Base-by-base conservation (phyloP, 108 stramenopile genomes). In the Schizochytrium sp. region DNA sequence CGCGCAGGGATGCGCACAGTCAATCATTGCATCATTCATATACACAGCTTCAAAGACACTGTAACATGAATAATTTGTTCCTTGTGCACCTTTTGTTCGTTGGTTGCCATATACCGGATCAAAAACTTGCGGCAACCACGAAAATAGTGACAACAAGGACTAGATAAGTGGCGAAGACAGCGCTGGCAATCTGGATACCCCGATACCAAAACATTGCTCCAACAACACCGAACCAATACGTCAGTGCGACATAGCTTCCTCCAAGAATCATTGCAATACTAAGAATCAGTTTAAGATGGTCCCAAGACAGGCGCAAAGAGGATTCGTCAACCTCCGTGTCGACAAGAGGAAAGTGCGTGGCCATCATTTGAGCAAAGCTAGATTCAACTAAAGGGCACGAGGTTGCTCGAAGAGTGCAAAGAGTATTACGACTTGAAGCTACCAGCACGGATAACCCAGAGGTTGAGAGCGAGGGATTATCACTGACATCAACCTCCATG, bases 121-220 rank as follows among this genome's bases (percentile, higher is more conserved):
- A 28, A 28, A 28, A 28, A 28, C 28, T 28, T 28, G 28, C 28
- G 28, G 28, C 28, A 28, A 28, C 64, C 10, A 44, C 64, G 28
- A 69, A 69, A 69, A 69, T 44, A 69, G 28, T 12, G 42, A 69
- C 64, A 44, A 44, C 64, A 10, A 69, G 10, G 12, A 69, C 64
- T 5, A 2, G 28, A 15, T 69, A 69, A 15, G 42, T 8, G 42
- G 44, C 2, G 44, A 69, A 69, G 64, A 38, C 12, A 15, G 57
- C 17, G 13, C 13, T 17, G 57, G 57, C 57, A 15, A 17, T 2
- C 64, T 69, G 64, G 42, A 69, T 13, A 0, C 64, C 64, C 42
- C 64, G 64, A 7, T 44, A 13, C 64, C 64, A 69, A 7, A 69
- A 44, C 15, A 44, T 15, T 38, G 28, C 64, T 12, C 64, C 64